A percentile compares a stretch with the other conserved stretches of the same genome.
Conservation (phyloP, 1,284 basidiomycete species). For the Ustilago xerochloae region DNA sequence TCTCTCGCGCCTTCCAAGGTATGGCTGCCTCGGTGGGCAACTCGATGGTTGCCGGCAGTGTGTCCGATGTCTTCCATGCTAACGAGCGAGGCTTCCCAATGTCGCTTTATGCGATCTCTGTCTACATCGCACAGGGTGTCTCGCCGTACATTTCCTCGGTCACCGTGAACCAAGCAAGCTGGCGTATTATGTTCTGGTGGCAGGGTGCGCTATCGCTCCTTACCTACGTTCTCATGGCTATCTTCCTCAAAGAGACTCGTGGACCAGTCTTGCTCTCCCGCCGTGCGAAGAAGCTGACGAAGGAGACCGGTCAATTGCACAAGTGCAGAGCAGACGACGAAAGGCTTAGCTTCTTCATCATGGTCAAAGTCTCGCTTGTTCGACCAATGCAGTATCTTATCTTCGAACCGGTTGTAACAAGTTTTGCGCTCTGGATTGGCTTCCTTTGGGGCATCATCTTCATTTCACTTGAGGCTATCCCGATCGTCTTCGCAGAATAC, state of each 20-base stretch:
- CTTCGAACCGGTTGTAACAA: slow-evolving; percentile 71
- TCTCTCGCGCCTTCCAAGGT: slow-evolving; percentile 68
- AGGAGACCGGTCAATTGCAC: slow-evolving; percentile 68
- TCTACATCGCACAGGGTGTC: slow-evolving; percentile 67
- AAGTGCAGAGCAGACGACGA: slow-evolving; percentile 67
- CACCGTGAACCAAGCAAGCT: slow-evolving; percentile 53
- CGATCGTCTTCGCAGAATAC: slow-evolving; percentile 61
- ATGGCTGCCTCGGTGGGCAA: slow-evolving; percentile 65
- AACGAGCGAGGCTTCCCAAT: slow-evolving; percentile 69
- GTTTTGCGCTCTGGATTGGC: slow-evolving; percentile 70
- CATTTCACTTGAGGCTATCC: slow-evolving; percentile 47
- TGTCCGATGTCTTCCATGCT: slow-evolving; percentile 64
- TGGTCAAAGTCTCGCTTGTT: slow-evolving; percentile 65
- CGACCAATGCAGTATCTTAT: slow-evolving; percentile 67
- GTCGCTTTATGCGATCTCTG: slow-evolving; percentile 68
- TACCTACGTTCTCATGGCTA: slow-evolving; percentile 37
- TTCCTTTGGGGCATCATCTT: slow-evolving; percentile 52
- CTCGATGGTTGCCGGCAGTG: slow-evolving; percentile 63
- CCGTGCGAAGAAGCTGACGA: slow-evolving; percentile 67
- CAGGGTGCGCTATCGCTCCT: slow-evolving; percentile 39
- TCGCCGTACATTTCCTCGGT: slow-evolving; percentile 60
- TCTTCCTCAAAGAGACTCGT: slow-evolving; percentile 64
- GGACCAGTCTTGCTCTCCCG: slow-evolving; percentile 70
- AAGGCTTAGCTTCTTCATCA: slow-evolving; percentile 49
- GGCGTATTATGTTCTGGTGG: slow-evolving; percentile 64